phyloP scores from a whole-genome alignment of 495 filamentous ascomycete genomes.

The Geopyxis carbonaria region DNA sequence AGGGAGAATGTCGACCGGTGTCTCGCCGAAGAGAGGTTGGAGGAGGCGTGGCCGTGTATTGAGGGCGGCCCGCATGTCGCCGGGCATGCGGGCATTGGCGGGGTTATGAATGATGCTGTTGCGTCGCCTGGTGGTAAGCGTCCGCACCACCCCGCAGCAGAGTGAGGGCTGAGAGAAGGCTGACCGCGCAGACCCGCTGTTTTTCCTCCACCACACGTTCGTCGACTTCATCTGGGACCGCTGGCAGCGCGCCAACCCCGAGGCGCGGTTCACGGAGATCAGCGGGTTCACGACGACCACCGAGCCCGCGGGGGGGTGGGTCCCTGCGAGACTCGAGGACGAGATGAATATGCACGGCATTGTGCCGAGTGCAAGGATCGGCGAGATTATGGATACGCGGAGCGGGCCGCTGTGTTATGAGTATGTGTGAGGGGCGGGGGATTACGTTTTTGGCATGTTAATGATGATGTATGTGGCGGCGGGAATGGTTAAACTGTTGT shows the following conservation, averaged over 20 bases:
- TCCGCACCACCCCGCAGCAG: no score
- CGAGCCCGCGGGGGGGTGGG: slow-evolving; percentile 8
- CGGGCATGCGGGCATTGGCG: slow-evolving; percentile 29
- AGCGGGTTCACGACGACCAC: slow-evolving; percentile 1
- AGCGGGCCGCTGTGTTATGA: no score
- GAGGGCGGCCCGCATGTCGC: slow-evolving; percentile 28
- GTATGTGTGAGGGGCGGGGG: no score
- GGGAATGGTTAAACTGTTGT: no score
- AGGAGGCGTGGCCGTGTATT: slow-evolving; percentile 27
- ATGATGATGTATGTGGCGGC: no score
- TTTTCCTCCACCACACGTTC: slow-evolving; percentile 43
- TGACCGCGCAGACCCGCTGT: slow-evolving; percentile 32
- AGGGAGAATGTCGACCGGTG: slow-evolving; percentile 24
- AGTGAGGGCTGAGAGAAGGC: no score
- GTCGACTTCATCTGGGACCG: slow-evolving; percentile 41
- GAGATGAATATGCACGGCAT: slow-evolving; percentile 15
- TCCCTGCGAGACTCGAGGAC: slow-evolving; percentile 10
- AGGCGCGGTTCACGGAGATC: not conserved
- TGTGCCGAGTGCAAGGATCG: no score
- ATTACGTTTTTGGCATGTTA: no score
- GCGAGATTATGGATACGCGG: no score
- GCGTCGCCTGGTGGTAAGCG: slow-evolving; percentile 24
- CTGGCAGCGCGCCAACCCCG: slow-evolving; percentile 9
- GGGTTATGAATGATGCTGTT: slow-evolving; percentile 13
- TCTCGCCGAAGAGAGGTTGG: slow-evolving; percentile 19